Evolutionary conservation across 345 rosid species (phyloP), one percentile per base, ranked within the genome.

Genomic region (Brassica rapa): DNA sequence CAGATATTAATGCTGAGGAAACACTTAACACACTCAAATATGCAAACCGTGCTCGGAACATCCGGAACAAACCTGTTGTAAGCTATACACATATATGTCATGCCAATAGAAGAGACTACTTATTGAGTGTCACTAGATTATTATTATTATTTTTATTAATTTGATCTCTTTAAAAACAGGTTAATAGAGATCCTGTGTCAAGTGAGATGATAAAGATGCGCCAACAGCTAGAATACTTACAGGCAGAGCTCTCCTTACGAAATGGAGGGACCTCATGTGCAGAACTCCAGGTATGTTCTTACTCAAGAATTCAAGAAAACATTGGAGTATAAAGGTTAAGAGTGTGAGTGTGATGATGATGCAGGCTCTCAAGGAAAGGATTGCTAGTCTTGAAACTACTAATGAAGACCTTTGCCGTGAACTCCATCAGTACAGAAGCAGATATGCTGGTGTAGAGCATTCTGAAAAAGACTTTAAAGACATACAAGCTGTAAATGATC

Each of bases 41-140:
- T 77, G 99, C 99, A 74, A 95, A 95, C 86, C 99, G 99, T 70
- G 99, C 98, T 81, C 93, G 99, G 53, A 95, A 95, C 83, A 95
- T 95, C 77, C 89, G 87, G 82, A 95, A 95, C 73, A 95, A 95
- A 88, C 99, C 97, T 73, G 89, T 95, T 80, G 99, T 95, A 87
- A 89, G 97, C 87, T 74, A 76, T 72, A 68, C 23, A 1, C 23
- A 1, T 23, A 68, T 76, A 29, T 71, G 16, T 61, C 65, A 65
- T 35, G 79, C 8, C 39, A 60, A 15, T 53, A 5, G 0, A 43
- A 68, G 75, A 49, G 6, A 5, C 62, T 41, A 21, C 12, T 32
- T 56, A 27, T 29, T 39, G 14, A 39, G 29, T 73, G 27, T 27
- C 37, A 37, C 5, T 53, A 11, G 51, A 53, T 51, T 62, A 62